Base-by-base conservation (phyloP, 139 green algal genomes). In the Nannochloris sp. region DNA sequence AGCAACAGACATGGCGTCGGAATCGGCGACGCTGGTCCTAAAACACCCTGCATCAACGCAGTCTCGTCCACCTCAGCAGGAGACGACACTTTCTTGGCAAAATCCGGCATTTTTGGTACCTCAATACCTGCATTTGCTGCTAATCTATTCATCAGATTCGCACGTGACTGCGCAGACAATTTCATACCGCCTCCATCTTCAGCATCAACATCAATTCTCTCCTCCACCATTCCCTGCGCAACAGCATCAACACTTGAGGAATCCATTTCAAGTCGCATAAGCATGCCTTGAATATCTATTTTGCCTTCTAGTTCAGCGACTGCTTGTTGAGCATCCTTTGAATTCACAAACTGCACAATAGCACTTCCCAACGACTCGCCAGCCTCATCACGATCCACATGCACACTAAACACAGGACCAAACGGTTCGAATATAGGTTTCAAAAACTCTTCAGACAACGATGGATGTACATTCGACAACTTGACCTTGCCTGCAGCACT, bases 1-100 rank as follows among this genome's bases (percentile, higher is more conserved):
- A 97, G 77, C 61, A 97, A 79, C 34, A 97, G 57, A 68, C 87
- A 96, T 56, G 75, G 82, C 21, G 91, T 96, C 24, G 91, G 85
- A 57, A 95, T 92, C 21, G 91, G 91, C 11, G 84, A 94, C 0
- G 85, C 74, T 3, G 90, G 88, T 0, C 91, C 91, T 44, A 97
- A 76, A 29, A 95, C 10, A 44, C 88, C 88, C 72, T 96, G 90
- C 60, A 78, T 71, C 24, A 80, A 44, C 2, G 25, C 25, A 27
- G 74, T 37, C 14, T 57, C 21, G 48, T 60, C 19, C 24, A 11
- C 10, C 11, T 46, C 24, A 6, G 0, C 25, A 16, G 15, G 23
- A 27, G 23, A 57, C 57, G 31, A 68, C 23, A 75, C 4, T 18
- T 25, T 53, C 12, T 49, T 36, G 46, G 61, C 65, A 27, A 60